A percentile compares a stretch with the other conserved stretches of the same genome.
Evolutionary conservation across 2,329 filamentous ascomycete species (phyloP).

Genomic region (Paecilomyces niveus): DNA sequence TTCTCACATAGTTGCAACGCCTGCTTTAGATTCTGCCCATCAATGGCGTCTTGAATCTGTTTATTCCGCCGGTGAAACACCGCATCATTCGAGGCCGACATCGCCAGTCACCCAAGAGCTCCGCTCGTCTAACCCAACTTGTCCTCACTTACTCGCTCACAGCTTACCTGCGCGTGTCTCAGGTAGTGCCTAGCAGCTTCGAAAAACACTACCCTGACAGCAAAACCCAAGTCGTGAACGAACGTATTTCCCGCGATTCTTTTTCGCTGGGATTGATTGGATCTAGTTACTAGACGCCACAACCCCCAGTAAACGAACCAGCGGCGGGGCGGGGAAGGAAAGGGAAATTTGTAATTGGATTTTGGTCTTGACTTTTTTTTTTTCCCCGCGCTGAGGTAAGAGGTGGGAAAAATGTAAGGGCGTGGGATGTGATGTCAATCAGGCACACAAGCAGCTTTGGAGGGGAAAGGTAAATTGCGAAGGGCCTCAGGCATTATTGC

Average conservation of each 20-base stretch:
- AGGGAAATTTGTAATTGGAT: not conserved
- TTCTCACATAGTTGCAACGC: constrained; percentile 45
- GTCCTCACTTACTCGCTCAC: not conserved
- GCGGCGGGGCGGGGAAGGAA: not conserved
- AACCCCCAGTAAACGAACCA: not conserved
- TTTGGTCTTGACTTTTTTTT: not conserved
- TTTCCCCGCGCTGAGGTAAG: not conserved
- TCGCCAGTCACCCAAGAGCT: constrained; percentile 7
- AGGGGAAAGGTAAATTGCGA: not conserved
- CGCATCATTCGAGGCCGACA: constrained; percentile 30
- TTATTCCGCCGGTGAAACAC: constrained; percentile 41
- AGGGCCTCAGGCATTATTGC: not conserved
- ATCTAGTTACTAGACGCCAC: not conserved
- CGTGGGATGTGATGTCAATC: not conserved
- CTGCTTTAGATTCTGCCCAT: constrained; percentile 42
- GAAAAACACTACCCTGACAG: not conserved
- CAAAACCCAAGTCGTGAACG: not conserved
- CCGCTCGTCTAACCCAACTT: not conserved
- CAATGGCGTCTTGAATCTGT: constrained; percentile 44
- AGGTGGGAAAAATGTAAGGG: constrained; percentile 7
- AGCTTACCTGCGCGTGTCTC: not conserved
- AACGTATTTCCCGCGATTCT: not conserved
- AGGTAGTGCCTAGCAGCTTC: not conserved
- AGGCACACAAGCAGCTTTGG: not conserved
- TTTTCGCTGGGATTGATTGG: not conserved